Evolutionary conservation across 805 yeast species (phyloP).

Genomic region (Kodamaea laetipori): DNA sequence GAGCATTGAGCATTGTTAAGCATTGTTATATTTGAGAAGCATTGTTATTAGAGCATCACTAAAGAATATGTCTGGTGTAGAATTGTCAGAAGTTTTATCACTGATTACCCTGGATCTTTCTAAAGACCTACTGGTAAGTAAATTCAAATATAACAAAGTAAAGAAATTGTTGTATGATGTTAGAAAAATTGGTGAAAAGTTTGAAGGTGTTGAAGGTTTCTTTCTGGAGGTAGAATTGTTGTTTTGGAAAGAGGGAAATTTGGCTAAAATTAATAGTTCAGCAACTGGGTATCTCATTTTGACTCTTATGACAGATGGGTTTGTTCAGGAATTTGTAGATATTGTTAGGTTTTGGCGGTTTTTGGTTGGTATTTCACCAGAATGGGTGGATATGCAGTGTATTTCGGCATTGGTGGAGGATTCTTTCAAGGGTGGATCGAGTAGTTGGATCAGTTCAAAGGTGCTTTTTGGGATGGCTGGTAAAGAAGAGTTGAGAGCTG

Average conservation of each 20-base stretch:
- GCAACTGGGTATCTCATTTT: neutral
- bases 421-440: neutral
- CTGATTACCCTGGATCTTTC: neutral
- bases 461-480: neutral
- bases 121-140: neutral
- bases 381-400: constrained; percentile 2
- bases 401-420: constrained; percentile 2
- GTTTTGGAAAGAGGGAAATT: neutral
- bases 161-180: neutral
- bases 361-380: neutral
- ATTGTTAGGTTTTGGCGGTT: neutral
- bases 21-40: too few relatives aligned
- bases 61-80: neutral
- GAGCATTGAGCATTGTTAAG: too few relatives aligned
- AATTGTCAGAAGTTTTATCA: neutral
- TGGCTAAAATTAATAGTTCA: neutral
- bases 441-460: constrained; percentile 1
- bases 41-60: too few relatives aligned
- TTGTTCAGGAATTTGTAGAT: neutral
- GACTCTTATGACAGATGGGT: neutral
- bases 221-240: neutral
- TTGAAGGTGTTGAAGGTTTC: neutral
- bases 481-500: neutral
- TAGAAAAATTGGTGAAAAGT: neutral
- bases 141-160: constrained; percentile 3